phyloP scores from a whole-genome alignment of 1,284 basidiomycete species.

The Cutaneotrichosporon dermatis region DNA sequence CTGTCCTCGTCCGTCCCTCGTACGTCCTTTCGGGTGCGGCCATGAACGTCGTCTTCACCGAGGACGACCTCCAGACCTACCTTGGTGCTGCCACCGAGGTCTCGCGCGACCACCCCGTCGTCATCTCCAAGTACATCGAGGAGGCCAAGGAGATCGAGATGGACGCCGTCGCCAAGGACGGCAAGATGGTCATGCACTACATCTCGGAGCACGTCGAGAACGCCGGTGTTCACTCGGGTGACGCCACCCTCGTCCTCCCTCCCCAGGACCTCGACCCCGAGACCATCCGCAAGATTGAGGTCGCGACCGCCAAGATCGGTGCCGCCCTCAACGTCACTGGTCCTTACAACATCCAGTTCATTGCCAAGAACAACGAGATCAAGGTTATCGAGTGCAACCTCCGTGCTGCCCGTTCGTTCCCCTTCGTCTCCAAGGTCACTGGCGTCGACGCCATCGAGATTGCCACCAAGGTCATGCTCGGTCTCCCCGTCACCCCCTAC shows the following conservation, averaged over 20 bases:
- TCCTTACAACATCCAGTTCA: conserved; percentile 99
- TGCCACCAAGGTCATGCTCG: conserved; percentile 97
- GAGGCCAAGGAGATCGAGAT: conserved; percentile 99
- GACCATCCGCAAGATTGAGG: conserved; percentile 91
- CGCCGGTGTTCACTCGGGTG: conserved; percentile 95
- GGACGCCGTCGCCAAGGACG: conserved; percentile 95
- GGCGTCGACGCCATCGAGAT: conserved; percentile 96
- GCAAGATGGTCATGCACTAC: conserved; percentile 98
- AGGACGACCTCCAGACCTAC: conserved; percentile 85
- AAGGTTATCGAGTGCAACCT: conserved; percentile 99
- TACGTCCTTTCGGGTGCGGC: conserved; percentile 98
- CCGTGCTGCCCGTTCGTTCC: conserved; percentile 95
- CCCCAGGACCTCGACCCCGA: conserved; percentile 96
- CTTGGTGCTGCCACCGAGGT: conserved; percentile 94
- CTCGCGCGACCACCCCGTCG: conserved; percentile 94
- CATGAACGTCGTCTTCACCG: conserved; percentile 97
- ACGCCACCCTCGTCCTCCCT: conserved; percentile 94
- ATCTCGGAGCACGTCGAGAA: conserved; percentile 99
- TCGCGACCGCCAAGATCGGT: conserved; percentile 94
- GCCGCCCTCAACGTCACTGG: conserved; percentile 98
- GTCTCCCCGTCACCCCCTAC: conserved; percentile 80
- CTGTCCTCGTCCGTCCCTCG: conserved; percentile 92
- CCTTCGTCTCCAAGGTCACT: conserved; percentile 98
- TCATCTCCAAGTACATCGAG: conserved; percentile 98
- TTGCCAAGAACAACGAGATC: conserved; percentile 99